Percentiles rank a stretch among this genome's conserved stretches.
Conservation (phyloP, 1,139 yeast genomes). For the Hyphopichia pseudoburtonii region DNA sequence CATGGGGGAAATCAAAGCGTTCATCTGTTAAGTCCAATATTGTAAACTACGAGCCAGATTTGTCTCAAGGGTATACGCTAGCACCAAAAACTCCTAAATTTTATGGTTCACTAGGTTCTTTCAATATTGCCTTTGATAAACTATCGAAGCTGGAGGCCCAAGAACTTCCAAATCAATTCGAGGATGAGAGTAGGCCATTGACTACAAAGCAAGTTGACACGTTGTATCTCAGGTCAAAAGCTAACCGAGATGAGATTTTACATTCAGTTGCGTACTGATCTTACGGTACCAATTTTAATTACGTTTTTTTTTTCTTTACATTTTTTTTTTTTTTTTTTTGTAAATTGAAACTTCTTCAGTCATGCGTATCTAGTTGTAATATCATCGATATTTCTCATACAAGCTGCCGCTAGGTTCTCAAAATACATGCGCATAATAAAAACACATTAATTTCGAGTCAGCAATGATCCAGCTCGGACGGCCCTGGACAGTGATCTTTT, state of each 20-base stretch:
- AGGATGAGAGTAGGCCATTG: slow-evolving; percentile 22
- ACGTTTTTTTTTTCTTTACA: too few relatives aligned
- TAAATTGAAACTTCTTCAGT: too few relatives aligned
- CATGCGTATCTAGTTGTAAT: too few relatives aligned
- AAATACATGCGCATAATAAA: too few relatives aligned
- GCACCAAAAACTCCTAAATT: slow-evolving; percentile 17
- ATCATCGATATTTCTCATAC: too few relatives aligned
- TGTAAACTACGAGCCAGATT: not conserved
- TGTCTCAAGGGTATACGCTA: slow-evolving; percentile 11
- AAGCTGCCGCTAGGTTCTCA: too few relatives aligned
- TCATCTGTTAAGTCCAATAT: not conserved
- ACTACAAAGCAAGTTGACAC: slow-evolving; percentile 17
- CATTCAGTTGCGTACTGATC: slow-evolving; percentile 11
- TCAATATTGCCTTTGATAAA: slow-evolving; percentile 18
- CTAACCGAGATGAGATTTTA: slow-evolving; percentile 15
- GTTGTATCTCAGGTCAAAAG: slow-evolving; percentile 15
- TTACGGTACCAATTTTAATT: too few relatives aligned
- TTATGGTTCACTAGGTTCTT: slow-evolving; percentile 15
- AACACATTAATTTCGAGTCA: too few relatives aligned
- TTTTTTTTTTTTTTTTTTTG: too few relatives aligned
- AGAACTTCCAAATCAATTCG: slow-evolving; percentile 4
- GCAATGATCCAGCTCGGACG: slow-evolving; percentile 13
- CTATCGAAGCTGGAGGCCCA: slow-evolving; percentile 12
- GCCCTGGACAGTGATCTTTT: slow-evolving; percentile 24
- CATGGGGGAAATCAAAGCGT: slow-evolving; percentile 35